Evolutionary conservation across 1,284 basidiomycete genomes (phyloP), one percentile per base, ranked within the genome.

Genomic region (Naganishia sp.): DNA sequence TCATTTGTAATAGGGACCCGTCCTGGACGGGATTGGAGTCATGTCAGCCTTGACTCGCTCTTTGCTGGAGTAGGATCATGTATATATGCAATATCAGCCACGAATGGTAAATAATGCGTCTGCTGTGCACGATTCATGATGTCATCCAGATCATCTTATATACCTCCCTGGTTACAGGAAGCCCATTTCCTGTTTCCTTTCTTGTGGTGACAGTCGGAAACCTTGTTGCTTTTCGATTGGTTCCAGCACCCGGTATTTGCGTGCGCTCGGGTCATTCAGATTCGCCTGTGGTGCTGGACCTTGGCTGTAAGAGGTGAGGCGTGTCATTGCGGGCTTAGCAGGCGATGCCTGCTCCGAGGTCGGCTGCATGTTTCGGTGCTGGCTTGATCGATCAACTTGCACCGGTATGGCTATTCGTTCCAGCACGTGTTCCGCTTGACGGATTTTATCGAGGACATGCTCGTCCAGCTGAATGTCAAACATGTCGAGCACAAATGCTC

Each of bases 401-500:
- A 42, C n/a, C 39, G 39, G 36, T 15, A 3, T 18, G 2, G 59
- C 39, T 28, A 50, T 36, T 21, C 36, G 48, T 43, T 42, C 39
- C 7, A 61, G 39, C 39, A 61, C 15, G 50, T 67, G 50, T 31
- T 42, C 36, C 28, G 53, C 53, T 55, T 50, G 18, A 16, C 53
- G 65, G 7, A 67, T 48, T 18, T 46, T 54, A 31, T 13, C 39
- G 11, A 67, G 53, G 4, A 60, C 36, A 21, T 67, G 31, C 42
- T 13, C 36, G 55, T 66, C 54, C n/a, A 95, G 80, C 53, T 88
- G 86, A 67, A 93, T 80, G 72, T 89, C 90, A 81, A 99, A 98
- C 6, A 98, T 83, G 69, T 99, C 94, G 70, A 97, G 81, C 70
- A 99, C 88, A 76, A 93, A 96, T 65, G 92, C 84, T 55, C 95